Evolutionary conservation across 352 stramenopile genomes (phyloP).

Genomic region (Phytophthora foliorum): DNA sequence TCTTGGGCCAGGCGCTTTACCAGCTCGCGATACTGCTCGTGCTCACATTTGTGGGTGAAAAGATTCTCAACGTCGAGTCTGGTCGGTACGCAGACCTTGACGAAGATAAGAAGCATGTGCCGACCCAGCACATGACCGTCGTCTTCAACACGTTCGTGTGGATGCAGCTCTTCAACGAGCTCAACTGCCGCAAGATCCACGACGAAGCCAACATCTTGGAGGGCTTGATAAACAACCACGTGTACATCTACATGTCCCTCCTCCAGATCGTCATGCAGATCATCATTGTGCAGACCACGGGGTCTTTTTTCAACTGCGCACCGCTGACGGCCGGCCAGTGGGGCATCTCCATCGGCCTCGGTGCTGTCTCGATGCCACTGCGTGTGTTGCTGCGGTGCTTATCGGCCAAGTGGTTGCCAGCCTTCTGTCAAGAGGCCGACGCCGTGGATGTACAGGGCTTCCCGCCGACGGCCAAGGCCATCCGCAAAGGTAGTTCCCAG

Average conservation of each 20-base stretch:
- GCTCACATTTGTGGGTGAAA: slow-evolving; percentile 85
- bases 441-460: slow-evolving; percentile 47
- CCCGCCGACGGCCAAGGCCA: slow-evolving; percentile 39
- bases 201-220: slow-evolving; percentile 95
- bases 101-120: slow-evolving; percentile 48
- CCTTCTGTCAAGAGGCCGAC: slow-evolving; percentile 63
- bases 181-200: slow-evolving; percentile 88
- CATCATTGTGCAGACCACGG: slow-evolving; percentile 96
- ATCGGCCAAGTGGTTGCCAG: slow-evolving; percentile 69
- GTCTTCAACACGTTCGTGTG: slow-evolving; percentile 99
- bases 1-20: slow-evolving; percentile 93
- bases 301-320: slow-evolving; percentile 74
- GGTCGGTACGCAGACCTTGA: slow-evolving; percentile 52
- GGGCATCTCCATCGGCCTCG: slow-evolving; percentile 65
- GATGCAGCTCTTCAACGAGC: slow-evolving; percentile 95
- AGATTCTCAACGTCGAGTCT: slow-evolving; percentile 55
- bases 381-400: slow-evolving; percentile 62
- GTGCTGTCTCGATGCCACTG: slow-evolving; percentile 53
- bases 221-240: slow-evolving; percentile 90
- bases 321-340: slow-evolving; percentile 58
- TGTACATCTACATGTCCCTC: slow-evolving; percentile 94
- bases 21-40: slow-evolving; percentile 93
- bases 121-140: slow-evolving; percentile 95
- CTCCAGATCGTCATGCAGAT: slow-evolving; percentile 94
- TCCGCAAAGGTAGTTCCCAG: slow-evolving; percentile 41